Evolutionary conservation across 345 rosid genomes (phyloP).

Genomic region (Salix koriyanagi): DNA sequence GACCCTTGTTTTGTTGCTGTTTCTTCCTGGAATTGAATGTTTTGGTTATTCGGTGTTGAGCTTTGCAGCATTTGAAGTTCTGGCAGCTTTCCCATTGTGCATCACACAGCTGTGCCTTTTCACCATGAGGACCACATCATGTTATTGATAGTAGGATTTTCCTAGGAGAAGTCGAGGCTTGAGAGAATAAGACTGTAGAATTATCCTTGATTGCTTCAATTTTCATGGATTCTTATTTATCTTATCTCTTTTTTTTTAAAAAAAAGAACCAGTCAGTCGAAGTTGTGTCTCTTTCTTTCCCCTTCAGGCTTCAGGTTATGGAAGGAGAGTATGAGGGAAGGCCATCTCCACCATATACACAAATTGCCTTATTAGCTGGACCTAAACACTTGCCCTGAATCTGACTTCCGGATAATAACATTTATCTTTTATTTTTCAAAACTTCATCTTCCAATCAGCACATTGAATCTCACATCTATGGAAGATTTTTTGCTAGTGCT

Average conservation of each 20-base stretch:
- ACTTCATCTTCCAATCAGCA: too few relatives aligned
- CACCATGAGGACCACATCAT: neutral
- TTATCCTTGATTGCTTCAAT: too few relatives aligned
- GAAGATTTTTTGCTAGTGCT: too few relatives aligned
- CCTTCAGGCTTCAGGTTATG: too few relatives aligned
- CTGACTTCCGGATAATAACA: neutral
- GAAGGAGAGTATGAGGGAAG: too few relatives aligned
- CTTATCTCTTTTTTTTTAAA: too few relatives aligned
- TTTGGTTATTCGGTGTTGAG: neutral
- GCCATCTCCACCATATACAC: neutral
- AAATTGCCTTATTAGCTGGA: neutral
- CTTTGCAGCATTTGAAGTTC: neutral
- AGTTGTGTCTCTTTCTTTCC: too few relatives aligned
- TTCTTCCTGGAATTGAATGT: neutral
- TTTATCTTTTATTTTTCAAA: too few relatives aligned
- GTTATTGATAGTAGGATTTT: neutral
- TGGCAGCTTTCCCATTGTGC: neutral
- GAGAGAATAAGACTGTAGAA: neutral
- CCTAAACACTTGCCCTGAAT: neutral
- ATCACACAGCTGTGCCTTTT: neutral
- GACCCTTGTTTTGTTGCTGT: neutral
- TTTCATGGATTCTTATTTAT: too few relatives aligned
- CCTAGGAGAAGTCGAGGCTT: neutral
- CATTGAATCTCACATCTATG: too few relatives aligned
- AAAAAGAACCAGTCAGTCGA: too few relatives aligned